phyloP scores from a whole-genome alignment of 2,329 filamentous ascomycete genomes.

The Stachybotrys elegans region DNA sequence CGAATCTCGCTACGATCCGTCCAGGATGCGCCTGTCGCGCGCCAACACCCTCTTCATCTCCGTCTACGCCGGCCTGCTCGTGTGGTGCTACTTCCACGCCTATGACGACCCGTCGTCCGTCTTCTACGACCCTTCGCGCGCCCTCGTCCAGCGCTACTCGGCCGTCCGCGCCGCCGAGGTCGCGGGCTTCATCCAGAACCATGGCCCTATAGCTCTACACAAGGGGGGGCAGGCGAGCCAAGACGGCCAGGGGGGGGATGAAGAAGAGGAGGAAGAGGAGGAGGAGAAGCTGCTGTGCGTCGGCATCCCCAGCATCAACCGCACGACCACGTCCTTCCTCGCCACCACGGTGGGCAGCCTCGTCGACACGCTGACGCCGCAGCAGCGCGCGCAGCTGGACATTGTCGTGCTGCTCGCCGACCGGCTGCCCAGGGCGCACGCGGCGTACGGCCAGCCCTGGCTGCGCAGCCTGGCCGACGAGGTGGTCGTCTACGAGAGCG shows the following conservation, averaged over 20 bases:
- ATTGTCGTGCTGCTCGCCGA: conserved; percentile 25
- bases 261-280: not conserved
- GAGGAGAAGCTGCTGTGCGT: conserved; percentile 13
- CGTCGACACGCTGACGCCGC: conserved; percentile 18
- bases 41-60: conserved; percentile 26
- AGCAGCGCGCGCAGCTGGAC: conserved; percentile 20
- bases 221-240: not conserved
- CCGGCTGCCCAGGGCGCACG: conserved; percentile 16
- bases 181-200: conserved; percentile 6
- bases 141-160: conserved; percentile 22
- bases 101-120: conserved; percentile 29
- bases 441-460: conserved; percentile 22
- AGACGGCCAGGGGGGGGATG: not conserved
- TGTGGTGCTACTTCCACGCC: conserved; percentile 23
- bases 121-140: conserved; percentile 22
- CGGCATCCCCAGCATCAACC: conserved; percentile 22
- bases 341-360: conserved; percentile 19
- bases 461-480: conserved; percentile 21
- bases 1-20: too few relatives aligned
- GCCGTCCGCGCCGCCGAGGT: conserved; percentile 18
- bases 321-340: conserved; percentile 19
- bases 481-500: conserved; percentile 18
- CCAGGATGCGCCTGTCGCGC: conserved; percentile 18
- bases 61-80: conserved; percentile 19
- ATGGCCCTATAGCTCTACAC: not conserved